A percentile compares a stretch with the other conserved stretches of the same genome.
phyloP scores from a whole-genome alignment of 371 early-diverging fungal species.

The Nosema muscidifuracis region DNA sequence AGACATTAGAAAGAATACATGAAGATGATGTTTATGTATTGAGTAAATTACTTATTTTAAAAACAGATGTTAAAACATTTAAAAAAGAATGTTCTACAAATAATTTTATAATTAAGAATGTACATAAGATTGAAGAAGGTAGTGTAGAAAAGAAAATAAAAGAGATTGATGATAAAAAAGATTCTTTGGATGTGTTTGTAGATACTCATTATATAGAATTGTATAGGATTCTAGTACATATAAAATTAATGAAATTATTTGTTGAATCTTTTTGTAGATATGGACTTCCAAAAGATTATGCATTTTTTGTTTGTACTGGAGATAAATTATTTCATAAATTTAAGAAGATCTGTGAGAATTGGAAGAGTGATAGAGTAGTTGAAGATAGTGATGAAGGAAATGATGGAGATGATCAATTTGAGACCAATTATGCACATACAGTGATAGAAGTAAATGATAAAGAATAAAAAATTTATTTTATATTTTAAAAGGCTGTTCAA shows the following conservation, averaged over 20 bases:
- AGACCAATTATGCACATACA: not conserved
- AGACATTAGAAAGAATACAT: conserved; percentile 9
- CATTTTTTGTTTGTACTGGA: conserved; percentile 12
- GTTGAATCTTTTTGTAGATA: conserved; percentile 29
- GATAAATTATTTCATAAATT: conserved; percentile 11
- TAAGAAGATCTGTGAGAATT: conserved; percentile 10
- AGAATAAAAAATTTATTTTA: not conserved
- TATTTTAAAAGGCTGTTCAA: no score
- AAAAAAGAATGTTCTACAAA: conserved; percentile 4
- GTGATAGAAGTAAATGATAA: not conserved
- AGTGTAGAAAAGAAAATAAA: not conserved
- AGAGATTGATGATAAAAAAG: not conserved
- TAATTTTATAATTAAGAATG: not conserved
- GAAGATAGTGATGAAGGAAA: conserved; percentile 23
- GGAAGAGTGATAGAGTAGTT: conserved; percentile 25
- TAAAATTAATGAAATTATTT: conserved; percentile 21
- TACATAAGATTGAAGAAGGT: not conserved
- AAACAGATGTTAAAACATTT: not conserved
- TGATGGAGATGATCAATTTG: not conserved
- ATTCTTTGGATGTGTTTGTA: not conserved
- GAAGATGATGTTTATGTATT: conserved; percentile 12
- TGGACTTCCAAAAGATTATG: conserved; percentile 28
- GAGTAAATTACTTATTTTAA: not conserved
- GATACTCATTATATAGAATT: conserved; percentile 11
- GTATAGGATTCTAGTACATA: conserved; percentile 16